phyloP scores from a whole-genome alignment of 371 early-diverging fungal genomes.

The Mucor racemosus region DNA sequence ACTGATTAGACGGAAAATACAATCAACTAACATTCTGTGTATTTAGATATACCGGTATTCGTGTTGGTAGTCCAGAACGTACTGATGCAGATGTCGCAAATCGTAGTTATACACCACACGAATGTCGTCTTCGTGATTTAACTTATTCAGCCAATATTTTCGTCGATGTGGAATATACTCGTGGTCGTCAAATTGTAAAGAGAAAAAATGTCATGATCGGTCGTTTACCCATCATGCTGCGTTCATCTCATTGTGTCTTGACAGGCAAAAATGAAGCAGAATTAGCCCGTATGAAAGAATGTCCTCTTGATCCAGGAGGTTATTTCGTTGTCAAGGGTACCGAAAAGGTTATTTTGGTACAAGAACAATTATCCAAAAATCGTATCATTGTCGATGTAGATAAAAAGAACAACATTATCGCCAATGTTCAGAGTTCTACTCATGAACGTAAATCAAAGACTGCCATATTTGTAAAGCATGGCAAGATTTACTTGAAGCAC shows the following conservation, averaged over 20 bases:
- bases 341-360: constrained; percentile 99
- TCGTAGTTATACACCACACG: constrained; percentile 93
- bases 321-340: constrained; percentile 99
- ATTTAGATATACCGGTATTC: constrained; percentile 87
- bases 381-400: constrained; percentile 99
- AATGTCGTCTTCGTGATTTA: constrained; percentile 98
- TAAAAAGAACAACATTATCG: constrained; percentile 78
- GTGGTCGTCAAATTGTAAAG: constrained; percentile 87
- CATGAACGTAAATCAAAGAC: constrained; percentile 99
- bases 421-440: constrained; percentile 82
- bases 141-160: constrained; percentile 97
- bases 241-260: constrained; percentile 90
- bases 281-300: constrained; percentile 90
- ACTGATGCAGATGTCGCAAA: constrained; percentile 79
- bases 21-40: neutral
- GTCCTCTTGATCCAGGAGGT: constrained; percentile 99
- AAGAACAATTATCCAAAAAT: constrained; percentile 99
- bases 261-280: constrained; percentile 80
- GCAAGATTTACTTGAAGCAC: constrained; percentile 91
- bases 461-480: constrained; percentile 80
- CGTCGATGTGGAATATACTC: constrained; percentile 98
- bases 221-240: constrained; percentile 99
- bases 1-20: too few relatives aligned
- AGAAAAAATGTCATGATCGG: constrained; percentile 94
- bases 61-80: constrained; percentile 88